A percentile compares a stretch with the other conserved stretches of the same genome.
These are phyloP conservation scores for Plantago elongata DNA, from an alignment of 257 asterid genomes.

Conservation along the genomic window DNA sequence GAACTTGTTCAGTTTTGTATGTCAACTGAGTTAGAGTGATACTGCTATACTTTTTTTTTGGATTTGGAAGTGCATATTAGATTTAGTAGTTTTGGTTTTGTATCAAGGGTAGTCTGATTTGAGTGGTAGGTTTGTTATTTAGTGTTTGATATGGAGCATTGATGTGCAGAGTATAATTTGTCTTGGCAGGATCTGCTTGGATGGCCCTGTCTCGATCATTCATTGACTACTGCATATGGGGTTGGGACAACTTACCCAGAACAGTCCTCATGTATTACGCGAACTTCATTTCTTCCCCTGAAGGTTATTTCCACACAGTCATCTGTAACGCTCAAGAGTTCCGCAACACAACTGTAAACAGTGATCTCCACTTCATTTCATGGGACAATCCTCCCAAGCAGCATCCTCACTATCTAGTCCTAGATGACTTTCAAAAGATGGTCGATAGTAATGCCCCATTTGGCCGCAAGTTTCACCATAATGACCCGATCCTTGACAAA, in stretches of 20 bases:
- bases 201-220: conserved; percentile 89
- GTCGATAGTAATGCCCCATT: conserved; percentile 84
- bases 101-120: too few species aligned
- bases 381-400: conserved; percentile 99
- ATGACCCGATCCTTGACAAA: conserved; percentile 69
- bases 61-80: too few species aligned
- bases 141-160: too few species aligned
- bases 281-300: conserved; percentile 91
- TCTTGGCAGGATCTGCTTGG: conserved; percentile 92
- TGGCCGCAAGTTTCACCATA: conserved; percentile 77
- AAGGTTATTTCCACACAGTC: conserved; percentile 94
- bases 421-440: conserved; percentile 73
- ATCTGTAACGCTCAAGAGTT: conserved; percentile 82
- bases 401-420: conserved; percentile 79
- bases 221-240: conserved; percentile 91
- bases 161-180: neutral
- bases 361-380: conserved; percentile 85
- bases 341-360: conserved; percentile 78
- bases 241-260: conserved; percentile 94
- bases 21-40: too few species aligned
- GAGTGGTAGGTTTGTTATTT: too few species aligned
- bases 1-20: too few species aligned
- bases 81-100: too few species aligned
- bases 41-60: too few species aligned
- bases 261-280: conserved; percentile 94